Evolutionary conservation across 257 asterid genomes (phyloP).

Genomic region (Jaltomata sinuosa): DNA sequence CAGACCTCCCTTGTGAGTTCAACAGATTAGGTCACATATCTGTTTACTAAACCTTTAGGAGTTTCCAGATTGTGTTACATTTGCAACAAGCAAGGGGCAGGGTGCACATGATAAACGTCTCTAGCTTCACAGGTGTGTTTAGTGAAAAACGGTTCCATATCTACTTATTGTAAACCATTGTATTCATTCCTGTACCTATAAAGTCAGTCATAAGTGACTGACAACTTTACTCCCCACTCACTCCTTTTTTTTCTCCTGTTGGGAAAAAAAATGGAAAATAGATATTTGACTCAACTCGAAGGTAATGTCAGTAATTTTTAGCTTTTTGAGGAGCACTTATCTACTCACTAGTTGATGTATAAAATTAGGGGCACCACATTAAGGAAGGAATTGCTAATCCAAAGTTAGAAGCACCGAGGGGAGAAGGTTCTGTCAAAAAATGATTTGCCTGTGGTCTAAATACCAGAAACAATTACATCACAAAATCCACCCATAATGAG

Average conservation of each 20-base stretch:
- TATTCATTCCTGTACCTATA: not conserved
- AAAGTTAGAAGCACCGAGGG: not conserved
- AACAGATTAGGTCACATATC: not conserved
- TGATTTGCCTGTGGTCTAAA: not conserved
- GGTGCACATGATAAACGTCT: not conserved
- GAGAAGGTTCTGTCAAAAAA: not conserved
- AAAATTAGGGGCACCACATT: not conserved
- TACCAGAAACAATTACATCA: not conserved
- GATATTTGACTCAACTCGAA: not conserved
- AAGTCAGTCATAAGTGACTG: not conserved
- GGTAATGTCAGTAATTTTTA: not conserved
- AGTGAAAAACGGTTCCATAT: not conserved
- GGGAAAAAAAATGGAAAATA: not conserved
- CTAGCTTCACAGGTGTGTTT: not conserved
- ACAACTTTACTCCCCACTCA: not conserved
- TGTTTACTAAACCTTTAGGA: not conserved
- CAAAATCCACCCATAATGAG: not conserved
- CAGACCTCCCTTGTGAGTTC: not conserved
- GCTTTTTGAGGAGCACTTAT: not conserved
- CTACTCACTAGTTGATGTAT: not conserved
- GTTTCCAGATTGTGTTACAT: not conserved
- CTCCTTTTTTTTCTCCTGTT: not conserved
- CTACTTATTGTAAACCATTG: not conserved
- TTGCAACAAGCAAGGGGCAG: not conserved
- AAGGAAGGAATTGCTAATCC: not conserved